Base-by-base conservation (phyloP, 495 filamentous ascomycete species). In the Penicillium bialowiezense region DNA sequence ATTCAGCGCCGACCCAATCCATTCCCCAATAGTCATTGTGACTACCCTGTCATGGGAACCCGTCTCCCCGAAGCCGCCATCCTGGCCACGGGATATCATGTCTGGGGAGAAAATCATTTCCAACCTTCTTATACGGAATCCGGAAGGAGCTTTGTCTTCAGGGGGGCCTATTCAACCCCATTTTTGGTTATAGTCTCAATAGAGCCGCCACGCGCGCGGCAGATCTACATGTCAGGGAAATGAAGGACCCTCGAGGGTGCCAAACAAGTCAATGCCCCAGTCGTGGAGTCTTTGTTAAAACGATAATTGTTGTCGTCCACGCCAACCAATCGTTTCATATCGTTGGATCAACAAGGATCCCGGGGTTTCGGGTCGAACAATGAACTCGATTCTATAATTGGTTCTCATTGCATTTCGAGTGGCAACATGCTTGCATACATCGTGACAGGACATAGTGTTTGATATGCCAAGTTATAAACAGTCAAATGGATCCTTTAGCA, bases 281-380 rank as follows among this genome's bases (percentile, higher is more conserved):
- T n/a, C n/a, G n/a, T n/a, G n/a, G n/a, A n/a, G n/a, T 46, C 44
- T 46, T 46, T 46, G 33, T 46, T 28, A 3, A 14, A 7, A 3
- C 14, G 29, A 2, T 3, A 29, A 47, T 39, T 29, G 34, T 39
- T 47, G 2, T 12, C 1, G 9, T 8, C 15, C 15, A 10, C 19
- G 26, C 40, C 26, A 18, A 2, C 10, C 7, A 18, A 19, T 12
- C 28, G 13, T 5, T 29, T n/a, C n/a, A n/a, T 24, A 9, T n/a
- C 10, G 26, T 7, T 5, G 12, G 13, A 18, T 9, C 7, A 23
- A 23, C 12, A 26, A 1, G 37, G 6, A 15, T 17, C 8, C 24
- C 12, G n/a, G 15, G 24, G 17, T 17, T 23, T 31, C 12, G 15
- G 21, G 15, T 38, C 15, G 21, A 47, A 47, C 44, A 47, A 21